Evolutionary conservation across 2,329 filamentous ascomycete species (phyloP), one percentile per base, ranked within the genome.

Genomic region (Colletotrichum somersetense): DNA sequence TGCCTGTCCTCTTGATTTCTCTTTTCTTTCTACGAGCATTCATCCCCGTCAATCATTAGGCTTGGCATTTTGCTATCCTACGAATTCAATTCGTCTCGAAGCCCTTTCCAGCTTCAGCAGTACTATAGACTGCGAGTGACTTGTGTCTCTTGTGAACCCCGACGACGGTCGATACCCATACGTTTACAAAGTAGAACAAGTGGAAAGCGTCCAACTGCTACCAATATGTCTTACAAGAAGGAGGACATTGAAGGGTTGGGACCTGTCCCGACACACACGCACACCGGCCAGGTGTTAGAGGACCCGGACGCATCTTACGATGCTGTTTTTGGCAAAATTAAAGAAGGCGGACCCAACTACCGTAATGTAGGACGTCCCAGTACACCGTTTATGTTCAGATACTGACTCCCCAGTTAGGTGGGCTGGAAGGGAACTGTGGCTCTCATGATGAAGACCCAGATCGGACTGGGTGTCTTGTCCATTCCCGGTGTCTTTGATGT

Each of bases 391-490:
- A 2, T 18, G 18, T 26, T 23, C 10, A 23, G 55, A 61, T 18
- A 8, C 66, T 72, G 46, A 72, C 53, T 33, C 20, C 23, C 50
- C 20, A 23, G 46, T 23, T 35, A 81, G 82, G 80, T 84, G 58
- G 82, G 83, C 62, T 86, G 82, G 83, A 66, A 83, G 1, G 84
- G 82, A 30, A 84, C 84, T 16, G 75, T 79, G 0, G 82, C 79
- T 23, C 77, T 85, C 38, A 85, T 85, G 83, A 81, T 84, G 76
- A 85, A 85, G 75, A 83, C 80, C 3, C 82, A 84, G 68, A 81
- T 85, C 30, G 84, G 84, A 20, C 80, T 85, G 1, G 77, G 83
- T 35, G 84, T 87, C n/a, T 80, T 87, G n/a, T 85, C 85, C 0
- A 85, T 88, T 35, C 85, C 85, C 0, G 73, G 77, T 10, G 81